Conservation (phyloP, 306 rosid species). For the Dryas octopetala region DNA sequence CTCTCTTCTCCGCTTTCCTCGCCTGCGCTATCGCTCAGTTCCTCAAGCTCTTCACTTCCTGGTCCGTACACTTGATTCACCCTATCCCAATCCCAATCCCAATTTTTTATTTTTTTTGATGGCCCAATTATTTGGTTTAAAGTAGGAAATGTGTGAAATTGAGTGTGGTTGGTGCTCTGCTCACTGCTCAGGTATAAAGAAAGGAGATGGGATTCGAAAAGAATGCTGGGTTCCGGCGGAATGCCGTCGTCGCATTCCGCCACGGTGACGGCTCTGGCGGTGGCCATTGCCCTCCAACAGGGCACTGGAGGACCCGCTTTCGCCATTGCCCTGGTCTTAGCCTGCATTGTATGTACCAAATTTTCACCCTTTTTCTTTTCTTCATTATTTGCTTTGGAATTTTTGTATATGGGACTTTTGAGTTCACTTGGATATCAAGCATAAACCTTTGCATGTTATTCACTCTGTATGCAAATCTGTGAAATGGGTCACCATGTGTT, state of each 20-base stretch:
- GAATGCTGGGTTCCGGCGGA: constrained; percentile 85
- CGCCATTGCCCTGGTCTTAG: constrained; percentile 72
- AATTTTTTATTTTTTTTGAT: neutral
- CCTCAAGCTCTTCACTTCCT: constrained; percentile 93
- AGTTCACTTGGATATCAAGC: too few relatives aligned
- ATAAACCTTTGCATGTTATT: neutral
- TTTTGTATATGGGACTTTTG: neutral
- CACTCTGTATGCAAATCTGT: constrained; percentile 1
- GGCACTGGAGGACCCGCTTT: constrained; percentile 74
- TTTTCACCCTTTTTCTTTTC: neutral
- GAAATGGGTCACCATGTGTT: constrained; percentile 1
- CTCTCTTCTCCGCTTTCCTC: constrained; percentile 65
- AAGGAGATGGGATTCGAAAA: constrained; percentile 84
- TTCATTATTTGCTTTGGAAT: neutral
- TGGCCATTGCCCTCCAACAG: constrained; percentile 67
- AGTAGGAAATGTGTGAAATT: neutral
- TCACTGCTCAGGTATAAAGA: constrained; percentile 71
- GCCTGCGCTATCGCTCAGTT: constrained; percentile 82
- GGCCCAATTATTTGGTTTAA: constrained; percentile 19
- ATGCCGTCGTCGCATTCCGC: constrained; percentile 97
- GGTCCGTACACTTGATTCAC: constrained; percentile 40
- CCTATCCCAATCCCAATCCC: neutral
- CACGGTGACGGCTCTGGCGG: constrained; percentile 70
- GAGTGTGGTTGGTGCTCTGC: neutral
- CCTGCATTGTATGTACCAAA: constrained; percentile 63